Conservation (phyloP, 768 basidiomycete species). For the Boletus subcaerulescens region DNA sequence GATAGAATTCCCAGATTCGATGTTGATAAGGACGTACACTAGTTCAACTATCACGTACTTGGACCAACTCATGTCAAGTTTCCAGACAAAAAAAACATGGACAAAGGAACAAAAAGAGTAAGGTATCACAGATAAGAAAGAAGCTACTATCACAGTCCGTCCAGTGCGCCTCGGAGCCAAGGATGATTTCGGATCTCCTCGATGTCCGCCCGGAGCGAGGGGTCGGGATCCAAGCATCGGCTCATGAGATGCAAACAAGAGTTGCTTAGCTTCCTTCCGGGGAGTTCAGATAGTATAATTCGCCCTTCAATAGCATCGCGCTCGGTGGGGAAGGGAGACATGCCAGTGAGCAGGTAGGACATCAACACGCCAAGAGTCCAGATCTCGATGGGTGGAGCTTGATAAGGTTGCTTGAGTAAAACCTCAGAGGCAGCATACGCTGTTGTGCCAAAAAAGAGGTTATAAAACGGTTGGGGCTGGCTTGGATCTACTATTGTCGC, state of each 20-base stretch:
- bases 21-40: slow-evolving; percentile 15
- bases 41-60: slow-evolving; percentile 1
- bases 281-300: slow-evolving; percentile 48
- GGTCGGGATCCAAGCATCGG: slow-evolving; percentile 83
- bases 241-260: slow-evolving; percentile 61
- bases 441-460: slow-evolving; percentile 87
- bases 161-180: slow-evolving; percentile 56
- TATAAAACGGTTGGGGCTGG: slow-evolving; percentile 63
- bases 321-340: slow-evolving; percentile 89
- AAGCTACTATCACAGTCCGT: slow-evolving; percentile 15
- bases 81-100: neutral
- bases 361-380: slow-evolving; percentile 96
- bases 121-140: slow-evolving; percentile 5
- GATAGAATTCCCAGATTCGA: too few relatives aligned
- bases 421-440: slow-evolving; percentile 97
- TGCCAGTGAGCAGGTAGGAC: slow-evolving; percentile 89
- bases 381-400: slow-evolving; percentile 91
- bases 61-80: slow-evolving; percentile 6
- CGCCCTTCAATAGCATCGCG: slow-evolving; percentile 71
- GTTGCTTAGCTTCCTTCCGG: slow-evolving; percentile 38
- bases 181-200: slow-evolving; percentile 75
- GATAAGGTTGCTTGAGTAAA: slow-evolving; percentile 82
- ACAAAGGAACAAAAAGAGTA: neutral
- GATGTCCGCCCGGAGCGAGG: slow-evolving; percentile 75
- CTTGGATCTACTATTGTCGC: slow-evolving; percentile 71